Evolutionary conservation across 306 rosid species (phyloP).

Genomic region (Vigna nakashimae): DNA sequence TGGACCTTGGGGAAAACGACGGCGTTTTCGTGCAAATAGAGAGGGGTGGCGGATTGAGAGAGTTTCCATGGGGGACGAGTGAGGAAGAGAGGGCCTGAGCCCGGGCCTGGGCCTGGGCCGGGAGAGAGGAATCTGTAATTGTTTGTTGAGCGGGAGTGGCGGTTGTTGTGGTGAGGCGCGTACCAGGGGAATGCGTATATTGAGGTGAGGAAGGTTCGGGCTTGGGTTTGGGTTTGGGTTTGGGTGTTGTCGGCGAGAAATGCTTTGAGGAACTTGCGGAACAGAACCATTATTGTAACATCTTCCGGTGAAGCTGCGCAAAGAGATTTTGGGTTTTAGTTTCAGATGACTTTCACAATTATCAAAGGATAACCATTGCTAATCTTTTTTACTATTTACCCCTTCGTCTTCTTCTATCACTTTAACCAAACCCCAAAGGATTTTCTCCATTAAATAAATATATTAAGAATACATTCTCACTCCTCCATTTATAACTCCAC

Average conservation of each 20-base stretch:
- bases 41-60: constrained; percentile 90
- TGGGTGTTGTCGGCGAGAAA: constrained; percentile 41
- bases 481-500: no score
- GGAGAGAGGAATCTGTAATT: constrained; percentile 49
- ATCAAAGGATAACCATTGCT: no score
- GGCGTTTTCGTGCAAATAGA: constrained; percentile 60
- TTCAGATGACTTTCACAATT: no score
- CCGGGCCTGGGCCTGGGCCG: constrained; percentile 43
- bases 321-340: constrained; percentile 22
- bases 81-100: constrained; percentile 86
- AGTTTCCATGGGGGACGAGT: constrained; percentile 89
- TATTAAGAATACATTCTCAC: no score
- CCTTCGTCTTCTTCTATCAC: no score
- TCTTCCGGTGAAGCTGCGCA: not conserved
- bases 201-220: constrained; percentile 64
- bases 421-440: no score
- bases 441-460: no score
- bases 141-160: constrained; percentile 47
- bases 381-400: no score
- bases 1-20: constrained; percentile 65
- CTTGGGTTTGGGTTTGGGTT: constrained; percentile 6
- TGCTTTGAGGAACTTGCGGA: constrained; percentile 55
- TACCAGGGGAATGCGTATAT: constrained; percentile 38
- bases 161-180: constrained; percentile 37
- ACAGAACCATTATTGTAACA: constrained; percentile 65